phyloP scores from a whole-genome alignment of 179 eudicot species.

The Heliamphora pulchella region DNA sequence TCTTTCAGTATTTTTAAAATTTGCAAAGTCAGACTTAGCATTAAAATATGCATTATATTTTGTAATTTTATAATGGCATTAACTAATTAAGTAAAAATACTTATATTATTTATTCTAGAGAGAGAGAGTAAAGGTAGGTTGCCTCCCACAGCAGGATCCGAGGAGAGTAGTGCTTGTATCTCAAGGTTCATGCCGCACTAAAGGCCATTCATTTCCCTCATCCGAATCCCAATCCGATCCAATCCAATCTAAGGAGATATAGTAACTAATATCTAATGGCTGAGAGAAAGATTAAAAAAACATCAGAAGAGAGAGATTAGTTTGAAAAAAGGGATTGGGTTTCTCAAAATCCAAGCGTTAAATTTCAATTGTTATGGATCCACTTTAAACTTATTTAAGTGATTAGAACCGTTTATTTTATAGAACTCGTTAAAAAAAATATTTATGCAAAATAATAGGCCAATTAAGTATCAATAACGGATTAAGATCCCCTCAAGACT shows the following conservation, averaged over 20 bases:
- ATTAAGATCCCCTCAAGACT: no score
- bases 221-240: constrained; percentile 25
- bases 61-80: no score
- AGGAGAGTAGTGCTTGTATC: constrained; percentile 27
- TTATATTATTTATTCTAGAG: background rate
- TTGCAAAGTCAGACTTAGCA: background rate
- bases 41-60: no score
- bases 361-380: no score
- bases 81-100: background rate
- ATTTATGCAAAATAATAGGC: no score
- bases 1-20: background rate
- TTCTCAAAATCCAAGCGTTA: no score
- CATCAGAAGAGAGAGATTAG: no score
- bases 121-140: constrained; percentile 21
- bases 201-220: constrained; percentile 24
- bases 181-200: constrained; percentile 33
- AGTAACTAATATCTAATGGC: constrained; percentile 10
- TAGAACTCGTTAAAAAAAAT: no score
- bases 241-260: constrained; percentile 22
- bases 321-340: no score
- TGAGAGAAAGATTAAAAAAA: background rate
- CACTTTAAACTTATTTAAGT: no score
- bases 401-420: no score
- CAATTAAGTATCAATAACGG: no score
- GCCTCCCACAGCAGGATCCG: constrained; percentile 29